Conservation (phyloP, 2,329 filamentous ascomycete genomes). For the Xylaria hypoxylon region DNA sequence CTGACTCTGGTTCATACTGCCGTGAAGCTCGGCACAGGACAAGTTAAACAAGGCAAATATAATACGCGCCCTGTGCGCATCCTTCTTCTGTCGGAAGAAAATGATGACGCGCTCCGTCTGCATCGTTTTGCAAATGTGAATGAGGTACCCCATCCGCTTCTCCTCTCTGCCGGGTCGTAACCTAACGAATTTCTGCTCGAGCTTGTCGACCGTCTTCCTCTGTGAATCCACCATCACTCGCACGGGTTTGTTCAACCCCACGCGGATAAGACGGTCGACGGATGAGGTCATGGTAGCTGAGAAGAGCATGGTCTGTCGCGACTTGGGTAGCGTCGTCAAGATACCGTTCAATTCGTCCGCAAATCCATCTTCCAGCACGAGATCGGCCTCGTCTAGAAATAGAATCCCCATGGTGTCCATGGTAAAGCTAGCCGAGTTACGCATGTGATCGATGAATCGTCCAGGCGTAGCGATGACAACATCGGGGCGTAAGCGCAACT, state of each 20-base stretch:
- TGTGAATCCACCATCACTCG: conserved; percentile 92
- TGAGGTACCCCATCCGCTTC: conserved; percentile 87
- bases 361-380: conserved; percentile 99
- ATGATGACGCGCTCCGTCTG: conserved; percentile 91
- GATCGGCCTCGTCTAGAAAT: conserved; percentile 96
- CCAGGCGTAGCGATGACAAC: conserved; percentile 98
- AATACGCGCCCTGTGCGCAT: conserved; percentile 88
- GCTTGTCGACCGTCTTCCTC: conserved; percentile 85
- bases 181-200: conserved; percentile 94
- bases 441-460: conserved; percentile 99
- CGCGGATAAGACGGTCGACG: conserved; percentile 91
- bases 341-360: conserved; percentile 98
- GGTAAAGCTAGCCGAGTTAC: conserved; percentile 92
- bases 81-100: conserved; percentile 97
- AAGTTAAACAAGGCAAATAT: conserved; percentile 90
- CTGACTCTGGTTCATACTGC: conserved; percentile 95
- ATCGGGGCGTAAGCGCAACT: conserved; percentile 89
- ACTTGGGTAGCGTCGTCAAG: conserved; percentile 90
- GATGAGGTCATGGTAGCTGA: conserved; percentile 98
- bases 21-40: conserved; percentile 91
- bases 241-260: conserved; percentile 89
- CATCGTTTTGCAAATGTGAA: conserved; percentile 87
- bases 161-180: conserved; percentile 88
- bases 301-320: conserved; percentile 97
- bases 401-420: conserved; percentile 94